These are phyloP conservation scores for Margaritispora aquatica DNA, from an alignment of 495 filamentous ascomycete genomes.

Conservation along the genomic window DNA sequence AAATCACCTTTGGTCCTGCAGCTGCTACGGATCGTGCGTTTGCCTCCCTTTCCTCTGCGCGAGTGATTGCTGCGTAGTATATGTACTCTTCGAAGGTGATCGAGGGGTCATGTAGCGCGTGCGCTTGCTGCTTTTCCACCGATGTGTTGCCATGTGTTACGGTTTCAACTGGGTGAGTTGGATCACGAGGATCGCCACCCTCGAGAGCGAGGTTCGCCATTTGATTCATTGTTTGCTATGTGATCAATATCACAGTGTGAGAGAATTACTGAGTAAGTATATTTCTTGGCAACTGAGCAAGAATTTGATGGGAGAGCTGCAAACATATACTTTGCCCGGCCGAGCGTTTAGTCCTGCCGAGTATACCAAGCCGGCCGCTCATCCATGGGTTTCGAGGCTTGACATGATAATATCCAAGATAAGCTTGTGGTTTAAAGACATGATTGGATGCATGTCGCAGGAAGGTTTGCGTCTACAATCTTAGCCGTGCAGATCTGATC, in stretches of 20 bases:
- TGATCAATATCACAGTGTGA: neutral
- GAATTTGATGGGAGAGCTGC: neutral
- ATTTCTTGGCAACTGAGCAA: neutral
- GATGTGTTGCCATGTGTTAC: neutral
- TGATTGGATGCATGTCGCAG: neutral
- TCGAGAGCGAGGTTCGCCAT: conserved; percentile 15
- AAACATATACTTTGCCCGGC: neutral
- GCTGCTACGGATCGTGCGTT: conserved; percentile 25
- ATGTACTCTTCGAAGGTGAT: conserved; percentile 38
- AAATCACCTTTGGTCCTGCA: conserved; percentile 12
- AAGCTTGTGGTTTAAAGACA: neutral
- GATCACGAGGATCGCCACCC: conserved; percentile 18
- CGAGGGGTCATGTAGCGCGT: conserved; percentile 9
- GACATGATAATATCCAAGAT: neutral
- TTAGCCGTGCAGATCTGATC: neutral
- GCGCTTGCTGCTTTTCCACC: conserved; percentile 14
- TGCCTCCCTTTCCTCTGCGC: conserved; percentile 34
- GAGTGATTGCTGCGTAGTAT: conserved; percentile 41
- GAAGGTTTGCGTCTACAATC: neutral
- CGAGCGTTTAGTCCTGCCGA: neutral
- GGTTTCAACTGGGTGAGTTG: neutral
- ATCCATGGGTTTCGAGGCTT: neutral
- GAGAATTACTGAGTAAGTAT: neutral
- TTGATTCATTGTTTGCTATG: conserved; percentile 5
- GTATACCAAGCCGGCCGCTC: neutral